Evolutionary conservation across 345 rosid species (phyloP), one percentile per base, ranked within the genome.

Genomic region (Corymbia maculata): DNA sequence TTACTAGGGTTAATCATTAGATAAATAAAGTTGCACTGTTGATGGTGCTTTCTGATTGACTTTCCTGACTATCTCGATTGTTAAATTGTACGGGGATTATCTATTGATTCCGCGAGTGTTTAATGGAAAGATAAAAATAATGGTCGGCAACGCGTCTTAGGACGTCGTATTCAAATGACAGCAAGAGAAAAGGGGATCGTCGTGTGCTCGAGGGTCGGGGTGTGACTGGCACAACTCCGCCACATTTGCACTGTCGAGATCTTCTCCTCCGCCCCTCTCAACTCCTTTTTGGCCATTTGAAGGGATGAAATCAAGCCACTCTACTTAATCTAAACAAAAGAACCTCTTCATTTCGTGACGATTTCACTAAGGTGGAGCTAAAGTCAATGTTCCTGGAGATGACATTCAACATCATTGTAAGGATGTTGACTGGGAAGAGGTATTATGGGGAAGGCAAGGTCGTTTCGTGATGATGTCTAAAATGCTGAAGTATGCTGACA

Each of bases 211-310:
- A n/a, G n/a, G n/a, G n/a, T n/a, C n/a, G n/a, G n/a, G n/a, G n/a
- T n/a, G n/a, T n/a, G n/a, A 93, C 68, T 91, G 95, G 94, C 91
- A 93, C 28, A 93, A 80, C 91, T 90, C 57, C 91, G 94, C 86
- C 92, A 89, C 24, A 87, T 94, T 52, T 88, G 92, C n/a, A 45
- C 92, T 13, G 61, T 88, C 1, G 91, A 93, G 44, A 87, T 94
- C 14, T 93, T 94, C 89, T 93, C 94, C 36, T 50, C 90, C 13
- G 80, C 85, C 70, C 86, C 90, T 7, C 89, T 94, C 70, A 87
- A 87, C 64, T 49, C 45, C 75, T 88, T 87, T 26, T 45, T 51
- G 12, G 50, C 70, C 51, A 87, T 92, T 26, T 86, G 94, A 53
- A 88, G 79, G 88, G 93, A 91, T 51, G 94, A 94, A 86, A 88